Percentiles rank a stretch among this genome's conserved stretches.
These are phyloP conservation scores for Primulina huaijiensis DNA, from an alignment of 257 asterid genomes.

Conservation along the genomic window DNA sequence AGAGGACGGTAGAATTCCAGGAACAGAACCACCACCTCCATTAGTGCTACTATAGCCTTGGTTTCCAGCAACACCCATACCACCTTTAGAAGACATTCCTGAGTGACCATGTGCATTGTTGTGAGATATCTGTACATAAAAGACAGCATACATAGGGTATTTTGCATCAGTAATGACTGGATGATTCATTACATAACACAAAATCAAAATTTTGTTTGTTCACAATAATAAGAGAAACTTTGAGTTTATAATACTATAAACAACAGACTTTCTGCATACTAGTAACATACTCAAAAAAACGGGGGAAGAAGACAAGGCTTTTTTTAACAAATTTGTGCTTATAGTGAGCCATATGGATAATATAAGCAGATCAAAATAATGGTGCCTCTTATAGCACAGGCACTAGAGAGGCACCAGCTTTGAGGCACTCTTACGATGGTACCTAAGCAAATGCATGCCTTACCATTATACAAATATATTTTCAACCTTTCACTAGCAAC, in stretches of 20 bases:
- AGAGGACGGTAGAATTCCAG: constrained; percentile 86
- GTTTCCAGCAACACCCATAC: constrained; percentile 76
- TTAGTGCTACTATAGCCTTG: constrained; percentile 70
- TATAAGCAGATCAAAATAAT: no score
- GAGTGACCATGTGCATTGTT: constrained; percentile 81
- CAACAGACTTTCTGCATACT: no score
- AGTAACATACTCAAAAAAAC: no score
- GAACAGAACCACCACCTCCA: constrained; percentile 91
- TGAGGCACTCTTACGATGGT: no score
- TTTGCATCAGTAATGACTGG: constrained; percentile 13
- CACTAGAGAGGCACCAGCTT: no score
- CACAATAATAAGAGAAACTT: constrained; percentile 22
- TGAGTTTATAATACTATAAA: constrained; percentile 1
- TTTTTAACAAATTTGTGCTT: no score
- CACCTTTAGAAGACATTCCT: constrained; percentile 82
- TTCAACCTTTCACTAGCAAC: no score
- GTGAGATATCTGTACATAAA: constrained; percentile 75
- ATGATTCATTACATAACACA: constrained; percentile 20
- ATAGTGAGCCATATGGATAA: no score
- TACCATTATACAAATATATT: no score
- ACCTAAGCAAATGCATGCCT: no score
- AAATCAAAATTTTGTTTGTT: constrained; percentile 8
- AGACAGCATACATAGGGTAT: constrained; percentile 16
- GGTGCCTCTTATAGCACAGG: no score
- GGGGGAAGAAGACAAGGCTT: no score